Conservation (phyloP, 768 basidiomycete species). For the Lentinula aciculospora region DNA sequence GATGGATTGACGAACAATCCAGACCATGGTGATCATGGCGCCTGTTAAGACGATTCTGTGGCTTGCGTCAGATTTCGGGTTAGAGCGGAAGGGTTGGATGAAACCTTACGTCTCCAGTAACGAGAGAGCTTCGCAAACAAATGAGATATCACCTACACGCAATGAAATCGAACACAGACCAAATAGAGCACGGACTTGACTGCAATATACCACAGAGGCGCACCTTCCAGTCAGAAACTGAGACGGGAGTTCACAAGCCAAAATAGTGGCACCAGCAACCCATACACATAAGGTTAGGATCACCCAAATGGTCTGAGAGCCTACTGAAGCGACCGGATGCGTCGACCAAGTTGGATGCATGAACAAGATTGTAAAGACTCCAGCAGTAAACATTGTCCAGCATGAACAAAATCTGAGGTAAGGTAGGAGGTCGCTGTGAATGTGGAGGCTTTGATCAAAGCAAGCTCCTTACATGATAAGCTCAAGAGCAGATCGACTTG, state of each 20-base stretch:
- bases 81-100: background rate
- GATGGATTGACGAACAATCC: constrained; percentile 1
- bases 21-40: background rate
- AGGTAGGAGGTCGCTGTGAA: background rate
- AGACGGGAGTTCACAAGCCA: background rate
- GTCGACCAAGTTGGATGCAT: constrained; percentile 3
- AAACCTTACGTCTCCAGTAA: background rate
- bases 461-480: background rate
- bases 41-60: background rate
- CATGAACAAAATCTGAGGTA: background rate
- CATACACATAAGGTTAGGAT: background rate
- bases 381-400: background rate
- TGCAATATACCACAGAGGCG: background rate
- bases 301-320: background rate
- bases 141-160: background rate
- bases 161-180: background rate
- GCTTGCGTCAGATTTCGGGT: background rate
- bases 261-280: background rate
- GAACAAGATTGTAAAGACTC: background rate
- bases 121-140: background rate
- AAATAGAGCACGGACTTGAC: background rate
- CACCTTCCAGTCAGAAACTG: background rate
- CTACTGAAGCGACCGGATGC: background rate
- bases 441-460: background rate
- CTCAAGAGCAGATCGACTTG: background rate